Evolutionary conservation across 2,329 filamentous ascomycete species (phyloP).

Genomic region (Calonectria pseudoturangicola): DNA sequence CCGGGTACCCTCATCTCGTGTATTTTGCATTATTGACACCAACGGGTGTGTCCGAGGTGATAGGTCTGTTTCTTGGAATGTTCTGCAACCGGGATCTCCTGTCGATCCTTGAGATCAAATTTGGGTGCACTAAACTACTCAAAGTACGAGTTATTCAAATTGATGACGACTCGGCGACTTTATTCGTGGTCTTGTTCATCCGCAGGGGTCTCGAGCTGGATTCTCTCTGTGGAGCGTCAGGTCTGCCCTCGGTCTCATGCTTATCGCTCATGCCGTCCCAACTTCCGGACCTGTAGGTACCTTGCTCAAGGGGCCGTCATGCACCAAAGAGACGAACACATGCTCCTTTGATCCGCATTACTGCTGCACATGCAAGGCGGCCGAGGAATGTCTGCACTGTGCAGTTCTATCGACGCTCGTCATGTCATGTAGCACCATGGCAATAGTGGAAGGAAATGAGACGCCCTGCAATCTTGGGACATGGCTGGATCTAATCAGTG

Average conservation of each 20-base stretch:
- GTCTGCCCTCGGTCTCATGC: slow-evolving; percentile 23
- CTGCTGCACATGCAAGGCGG: slow-evolving; percentile 24
- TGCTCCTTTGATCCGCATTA: slow-evolving; percentile 1
- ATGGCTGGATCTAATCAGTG: slow-evolving; percentile 26
- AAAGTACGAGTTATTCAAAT: slow-evolving; percentile 10
- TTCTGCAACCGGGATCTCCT: slow-evolving; percentile 43
- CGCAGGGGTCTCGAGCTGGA: slow-evolving; percentile 4
- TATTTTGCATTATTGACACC: slow-evolving; percentile 23
- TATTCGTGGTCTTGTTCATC: not conserved
- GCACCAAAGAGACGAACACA: slow-evolving; percentile 26
- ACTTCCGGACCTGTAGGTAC: slow-evolving; percentile 10
- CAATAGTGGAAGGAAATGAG: slow-evolving; percentile 41
- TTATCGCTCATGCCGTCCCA: slow-evolving; percentile 20
- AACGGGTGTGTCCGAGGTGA: slow-evolving; percentile 13
- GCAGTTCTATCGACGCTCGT: not conserved
- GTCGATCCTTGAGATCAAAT: slow-evolving; percentile 49
- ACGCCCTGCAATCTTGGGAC: slow-evolving; percentile 36
- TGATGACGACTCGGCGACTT: slow-evolving; percentile 21
- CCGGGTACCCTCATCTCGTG: slow-evolving; percentile 25
- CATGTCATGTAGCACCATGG: not conserved
- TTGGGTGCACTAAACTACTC: slow-evolving; percentile 14
- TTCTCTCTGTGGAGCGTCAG: not conserved
- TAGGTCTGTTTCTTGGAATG: slow-evolving; percentile 41
- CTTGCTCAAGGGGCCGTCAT: slow-evolving; percentile 10
- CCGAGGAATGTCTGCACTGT: slow-evolving; percentile 19